Conservation (phyloP, 257 asterid species). For the Avicennia marina region DNA sequence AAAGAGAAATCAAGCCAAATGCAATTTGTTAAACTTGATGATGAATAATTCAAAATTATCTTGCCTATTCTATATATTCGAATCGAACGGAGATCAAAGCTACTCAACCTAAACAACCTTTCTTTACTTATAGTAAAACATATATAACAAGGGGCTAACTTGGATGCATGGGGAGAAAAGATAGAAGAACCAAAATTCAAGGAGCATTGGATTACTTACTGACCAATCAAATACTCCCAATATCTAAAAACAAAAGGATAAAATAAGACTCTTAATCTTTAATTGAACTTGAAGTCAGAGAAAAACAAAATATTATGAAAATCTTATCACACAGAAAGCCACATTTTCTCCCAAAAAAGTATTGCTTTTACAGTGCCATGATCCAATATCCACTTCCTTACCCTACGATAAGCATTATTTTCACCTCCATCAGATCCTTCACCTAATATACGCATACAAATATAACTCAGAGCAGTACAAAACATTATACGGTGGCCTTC, state of each 20-base stretch:
- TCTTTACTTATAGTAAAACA: too few species aligned
- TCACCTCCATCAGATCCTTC: slow-evolving; percentile 57
- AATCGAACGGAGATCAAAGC: too few species aligned
- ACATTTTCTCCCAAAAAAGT: slow-evolving; percentile 82
- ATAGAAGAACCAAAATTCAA: slow-evolving; percentile 76
- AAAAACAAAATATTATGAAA: too few species aligned
- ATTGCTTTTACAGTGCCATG: slow-evolving; percentile 61
- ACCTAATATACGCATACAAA: slow-evolving; percentile 64
- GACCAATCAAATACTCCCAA: slow-evolving; percentile 65
- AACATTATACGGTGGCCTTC: slow-evolving; percentile 80
- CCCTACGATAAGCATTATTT: slow-evolving; percentile 47
- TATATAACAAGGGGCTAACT: slow-evolving; percentile 24
- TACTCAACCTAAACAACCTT: too few species aligned
- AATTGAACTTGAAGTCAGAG: too few species aligned
- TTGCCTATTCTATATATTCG: too few species aligned
- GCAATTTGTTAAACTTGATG: too few species aligned
- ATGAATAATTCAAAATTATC: too few species aligned
- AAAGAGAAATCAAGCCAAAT: too few species aligned
- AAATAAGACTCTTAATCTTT: too few species aligned
- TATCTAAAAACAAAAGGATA: slow-evolving; percentile 27
- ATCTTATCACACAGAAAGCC: slow-evolving; percentile 76
- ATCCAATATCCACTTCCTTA: slow-evolving; percentile 74
- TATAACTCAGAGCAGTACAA: slow-evolving; percentile 56
- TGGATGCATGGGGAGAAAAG: slow-evolving; percentile 73
- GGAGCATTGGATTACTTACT: slow-evolving; percentile 77